Percentiles rank a stretch among this genome's conserved stretches.
These are phyloP conservation scores for Nakazawaea anatomiae DNA, from an alignment of 805 yeast species.

Conservation along the genomic window DNA sequence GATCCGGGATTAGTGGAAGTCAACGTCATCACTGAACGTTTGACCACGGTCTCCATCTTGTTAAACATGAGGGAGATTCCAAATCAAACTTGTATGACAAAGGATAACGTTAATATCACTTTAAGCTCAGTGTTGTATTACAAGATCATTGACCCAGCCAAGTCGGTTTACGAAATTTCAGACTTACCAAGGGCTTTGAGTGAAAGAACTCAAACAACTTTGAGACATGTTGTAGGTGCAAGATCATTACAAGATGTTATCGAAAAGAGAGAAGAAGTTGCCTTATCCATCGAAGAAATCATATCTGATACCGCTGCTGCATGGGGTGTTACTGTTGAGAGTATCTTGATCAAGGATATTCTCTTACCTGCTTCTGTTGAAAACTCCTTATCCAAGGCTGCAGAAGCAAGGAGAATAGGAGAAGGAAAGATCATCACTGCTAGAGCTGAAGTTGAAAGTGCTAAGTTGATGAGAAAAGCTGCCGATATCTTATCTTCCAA, in stretches of 20 bases:
- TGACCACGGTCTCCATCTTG: conserved; percentile 46
- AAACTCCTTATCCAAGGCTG: conserved; percentile 62
- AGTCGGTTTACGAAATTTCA: conserved; percentile 53
- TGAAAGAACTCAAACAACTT: conserved; percentile 68
- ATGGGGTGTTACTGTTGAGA: conserved; percentile 70
- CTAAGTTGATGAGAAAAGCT: conserved; percentile 72
- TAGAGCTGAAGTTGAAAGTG: conserved; percentile 69
- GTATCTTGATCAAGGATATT: conserved; percentile 63
- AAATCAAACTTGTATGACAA: conserved; percentile 63
- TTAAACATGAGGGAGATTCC: conserved; percentile 59
- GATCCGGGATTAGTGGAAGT: conserved; percentile 67
- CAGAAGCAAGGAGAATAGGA: conserved; percentile 71
- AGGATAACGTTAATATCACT: conserved; percentile 59
- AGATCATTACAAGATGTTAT: conserved; percentile 64
- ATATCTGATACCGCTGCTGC: conserved; percentile 55
- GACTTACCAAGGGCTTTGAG: conserved; percentile 49
- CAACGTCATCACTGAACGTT: conserved; percentile 57
- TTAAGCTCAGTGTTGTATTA: conserved; percentile 63
- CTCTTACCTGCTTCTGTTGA: conserved; percentile 49
- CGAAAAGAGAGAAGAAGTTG: conserved; percentile 68
- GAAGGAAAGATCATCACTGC: conserved; percentile 73
- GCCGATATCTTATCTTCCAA: conserved; percentile 70
- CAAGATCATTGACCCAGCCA: conserved; percentile 62
- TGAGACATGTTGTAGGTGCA: conserved; percentile 67
- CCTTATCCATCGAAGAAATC: conserved; percentile 54